Base-by-base conservation (phyloP, 73 alveolate genomes). In the Paramecium biaurelia region DNA sequence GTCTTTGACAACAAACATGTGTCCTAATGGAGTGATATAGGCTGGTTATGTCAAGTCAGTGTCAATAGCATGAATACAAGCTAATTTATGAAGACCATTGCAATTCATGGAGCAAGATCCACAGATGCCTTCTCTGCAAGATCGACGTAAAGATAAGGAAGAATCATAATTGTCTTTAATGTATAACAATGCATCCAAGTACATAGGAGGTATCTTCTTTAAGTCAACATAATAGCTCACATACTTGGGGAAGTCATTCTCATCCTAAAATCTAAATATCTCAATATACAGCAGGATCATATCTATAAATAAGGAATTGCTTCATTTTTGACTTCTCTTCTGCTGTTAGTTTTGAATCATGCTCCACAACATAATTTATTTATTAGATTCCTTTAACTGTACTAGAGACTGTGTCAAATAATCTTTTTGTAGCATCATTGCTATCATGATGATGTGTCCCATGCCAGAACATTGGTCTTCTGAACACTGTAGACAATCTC, bases 61-160 rank as follows among this genome's bases (percentile, higher is more conserved):
- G 58, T 95, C 94, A 84, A 95, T 86, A 30, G 95, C 96, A 92
- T 95, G 93, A 43, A 97, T 94, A 92, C 99, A 97, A 35, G 99
- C 99, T 68, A 97, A 93, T 84, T 97, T 96, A 92, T 96, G 98
- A 90, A 96, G 92, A 28, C 99, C 99, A 93, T 98, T 97, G 79
- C 98, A 93, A 93, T 97, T 97, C 99, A 98, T 97, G 18, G 99
- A 98, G 92, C 99, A 98, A 20, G 99, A 96, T 26, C 99, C 99
- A 72, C 99, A 98, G 84, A 98, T 98, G 24, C 99, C 99, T 92
- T 98, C 99, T 76, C 99, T 96, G 93, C 99, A 98, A 7, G 96
- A 89, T 24, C 99, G 82, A 86, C 99, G 94, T 88, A 98, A 96
- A 23, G 99, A 93, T 86, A 98, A 95, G 5, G 99, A 96, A 11